A percentile compares a stretch with the other conserved stretches of the same genome.
phyloP scores from a whole-genome alignment of 108 stramenopile genomes.

The Fragilaria radians region DNA sequence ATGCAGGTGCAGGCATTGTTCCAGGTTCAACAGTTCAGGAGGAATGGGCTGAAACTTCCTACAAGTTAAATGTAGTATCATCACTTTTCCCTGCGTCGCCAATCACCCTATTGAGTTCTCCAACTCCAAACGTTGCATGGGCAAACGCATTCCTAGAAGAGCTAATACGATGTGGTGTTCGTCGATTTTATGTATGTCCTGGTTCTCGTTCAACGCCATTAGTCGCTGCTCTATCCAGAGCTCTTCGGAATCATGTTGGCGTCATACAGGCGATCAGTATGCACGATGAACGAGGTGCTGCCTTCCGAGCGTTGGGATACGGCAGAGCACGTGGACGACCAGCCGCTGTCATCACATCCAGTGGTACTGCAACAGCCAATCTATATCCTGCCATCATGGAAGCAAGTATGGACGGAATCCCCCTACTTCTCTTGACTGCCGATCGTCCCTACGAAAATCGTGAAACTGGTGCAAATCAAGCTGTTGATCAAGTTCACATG shows the following conservation, averaged over 20 bases:
- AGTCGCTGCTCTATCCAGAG: constrained; percentile 66
- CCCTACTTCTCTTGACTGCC: constrained; percentile 83
- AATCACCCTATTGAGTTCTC: constrained; percentile 52
- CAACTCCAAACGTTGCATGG: constrained; percentile 82
- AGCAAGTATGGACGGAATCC: constrained; percentile 71
- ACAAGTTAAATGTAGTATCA: constrained; percentile 70
- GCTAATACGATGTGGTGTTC: constrained; percentile 74
- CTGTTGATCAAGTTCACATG: constrained; percentile 84
- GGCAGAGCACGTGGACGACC: constrained; percentile 62
- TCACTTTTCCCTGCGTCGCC: constrained; percentile 75
- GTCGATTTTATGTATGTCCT: constrained; percentile 82
- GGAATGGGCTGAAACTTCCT: constrained; percentile 79
- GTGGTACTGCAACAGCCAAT: constrained; percentile 92
- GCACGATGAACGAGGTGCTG: constrained; percentile 93
- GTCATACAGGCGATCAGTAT: constrained; percentile 60
- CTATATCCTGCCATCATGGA: constrained; percentile 87
- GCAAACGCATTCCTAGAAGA: constrained; percentile 87
- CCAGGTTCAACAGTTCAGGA: constrained; percentile 74
- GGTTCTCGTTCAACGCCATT: constrained; percentile 90
- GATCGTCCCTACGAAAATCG: constrained; percentile 89
- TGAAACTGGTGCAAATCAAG: constrained; percentile 89
- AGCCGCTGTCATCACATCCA: constrained; percentile 84
- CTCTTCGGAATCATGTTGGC: constrained; percentile 53
- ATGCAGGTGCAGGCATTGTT: constrained; percentile 81
- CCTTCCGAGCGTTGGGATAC: constrained; percentile 85